These are phyloP conservation scores for Catharanthus roseus DNA, from an alignment of 257 asterid species.

Conservation along the genomic window DNA sequence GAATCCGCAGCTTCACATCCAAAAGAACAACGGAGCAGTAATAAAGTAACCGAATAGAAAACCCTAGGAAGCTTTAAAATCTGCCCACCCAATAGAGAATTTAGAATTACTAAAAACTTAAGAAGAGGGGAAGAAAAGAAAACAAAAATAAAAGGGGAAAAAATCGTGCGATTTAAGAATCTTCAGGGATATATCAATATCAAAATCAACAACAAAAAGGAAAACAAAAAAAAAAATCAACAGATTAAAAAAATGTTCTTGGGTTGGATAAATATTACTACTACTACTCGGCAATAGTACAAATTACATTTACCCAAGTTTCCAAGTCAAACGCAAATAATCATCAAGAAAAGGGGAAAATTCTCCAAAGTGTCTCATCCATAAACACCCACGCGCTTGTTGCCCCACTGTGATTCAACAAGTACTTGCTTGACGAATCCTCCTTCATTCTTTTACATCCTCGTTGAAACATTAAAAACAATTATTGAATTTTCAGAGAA, in stretches of 20 bases:
- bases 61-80: conserved; percentile 24
- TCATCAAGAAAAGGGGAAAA: background rate
- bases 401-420: background rate
- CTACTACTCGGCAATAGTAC: background rate
- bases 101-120: conserved; percentile 9
- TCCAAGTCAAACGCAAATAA: conserved; percentile 12
- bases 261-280: background rate
- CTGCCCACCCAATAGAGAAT: conserved; percentile 13
- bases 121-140: background rate
- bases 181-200: conserved; percentile 32
- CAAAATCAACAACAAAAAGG: background rate
- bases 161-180: conserved; percentile 51
- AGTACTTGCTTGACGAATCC: background rate
- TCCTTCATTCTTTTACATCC: background rate
- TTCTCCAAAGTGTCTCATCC: background rate
- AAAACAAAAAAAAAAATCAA: background rate
- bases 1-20: conserved; percentile 27
- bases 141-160: conserved; percentile 6
- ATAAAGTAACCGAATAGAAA: conserved; percentile 29
- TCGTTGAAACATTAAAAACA: background rate
- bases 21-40: conserved; percentile 25
- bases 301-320: background rate
- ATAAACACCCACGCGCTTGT: background rate
- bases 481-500: background rate
- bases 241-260: background rate